Evolutionary conservation across 139 green algal species (phyloP), one percentile per base, ranked within the genome.

Genomic region (Pseudopediastrum boryanum): DNA sequence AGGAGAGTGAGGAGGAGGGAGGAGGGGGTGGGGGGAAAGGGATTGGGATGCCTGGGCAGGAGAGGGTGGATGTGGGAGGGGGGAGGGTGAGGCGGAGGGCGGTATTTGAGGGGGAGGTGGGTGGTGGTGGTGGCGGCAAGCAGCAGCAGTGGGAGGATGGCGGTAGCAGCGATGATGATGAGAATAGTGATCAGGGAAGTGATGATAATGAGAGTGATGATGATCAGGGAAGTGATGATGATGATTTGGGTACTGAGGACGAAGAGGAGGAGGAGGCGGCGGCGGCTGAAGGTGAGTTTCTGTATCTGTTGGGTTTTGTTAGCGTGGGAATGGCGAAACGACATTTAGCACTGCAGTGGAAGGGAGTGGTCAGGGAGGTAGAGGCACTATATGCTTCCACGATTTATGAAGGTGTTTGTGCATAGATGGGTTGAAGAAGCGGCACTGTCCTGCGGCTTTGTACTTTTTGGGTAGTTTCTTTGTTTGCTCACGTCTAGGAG

Each of bases 21-120:
- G 2, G 42, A 12, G 16, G 69, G 10, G 54, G 48, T 33, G 61
- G 43, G 29, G 46, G 31, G 69, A 25, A 67, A 29, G 48, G 74
- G 9, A 61, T 70, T 7, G 43, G 36, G 5, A 61, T 77, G 77
- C 61, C 62, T 42, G 54, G 9, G 36, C 46, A 70, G 21, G 62
- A 71, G 16, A 35, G 78, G 19, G 48, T 84, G 19, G 9, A 33
- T 41, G 62, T 19, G 4, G 50, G 69, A 0, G 85, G 82, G 50
- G 87, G 91, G 3, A 82, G 91, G 2, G 35, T 91, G 43, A 73
- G 91, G 38, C 75, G 91, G 38, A 80, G 86, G 0, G 91, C 90
- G 0, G 39, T 93, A 48, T 92, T 93, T 80, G 79, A 51, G 2
- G 67, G 46, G 3, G 61, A 62, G 21, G 80, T 80, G 23, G 63